phyloP scores from a whole-genome alignment of 345 rosid species.

The Ailanthus altissimus region DNA sequence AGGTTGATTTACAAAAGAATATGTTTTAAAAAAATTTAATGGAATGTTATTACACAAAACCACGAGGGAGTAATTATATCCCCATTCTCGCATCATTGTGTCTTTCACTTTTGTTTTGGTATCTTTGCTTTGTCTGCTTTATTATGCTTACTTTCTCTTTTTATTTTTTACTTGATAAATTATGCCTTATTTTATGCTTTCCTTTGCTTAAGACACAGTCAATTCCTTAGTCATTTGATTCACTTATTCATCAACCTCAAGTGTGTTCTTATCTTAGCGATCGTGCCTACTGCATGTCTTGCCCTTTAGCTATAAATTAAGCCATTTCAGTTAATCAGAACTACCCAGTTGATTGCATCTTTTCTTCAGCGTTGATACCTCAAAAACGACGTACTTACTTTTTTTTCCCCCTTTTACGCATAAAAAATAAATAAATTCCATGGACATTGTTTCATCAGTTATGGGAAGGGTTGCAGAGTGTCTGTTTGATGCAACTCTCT shows the following conservation, averaged over 20 bases:
- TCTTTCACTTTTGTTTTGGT: too few species aligned
- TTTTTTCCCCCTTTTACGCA: too few species aligned
- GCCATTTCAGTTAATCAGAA: not conserved
- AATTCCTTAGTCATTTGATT: not conserved
- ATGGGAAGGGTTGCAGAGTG: not conserved
- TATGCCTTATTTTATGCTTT: not conserved
- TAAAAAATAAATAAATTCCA: not conserved
- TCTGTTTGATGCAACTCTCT: not conserved
- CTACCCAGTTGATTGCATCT: not conserved
- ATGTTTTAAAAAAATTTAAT: too few species aligned
- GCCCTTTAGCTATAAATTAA: not conserved
- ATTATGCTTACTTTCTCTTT: too few species aligned
- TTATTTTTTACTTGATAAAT: not conserved
- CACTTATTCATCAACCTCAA: not conserved
- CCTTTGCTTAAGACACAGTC: not conserved
- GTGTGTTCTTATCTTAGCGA: not conserved
- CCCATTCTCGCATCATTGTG: too few species aligned
- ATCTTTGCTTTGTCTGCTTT: too few species aligned
- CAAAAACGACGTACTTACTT: not conserved
- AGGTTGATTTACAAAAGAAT: too few species aligned
- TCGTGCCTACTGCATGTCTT: too few species aligned
- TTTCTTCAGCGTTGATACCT: not conserved
- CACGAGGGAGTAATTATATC: too few species aligned
- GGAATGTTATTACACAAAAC: too few species aligned
- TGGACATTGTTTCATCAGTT: not conserved